Base-by-base conservation (phyloP, 1,139 yeast species). In the Maudiozyma humilis region DNA sequence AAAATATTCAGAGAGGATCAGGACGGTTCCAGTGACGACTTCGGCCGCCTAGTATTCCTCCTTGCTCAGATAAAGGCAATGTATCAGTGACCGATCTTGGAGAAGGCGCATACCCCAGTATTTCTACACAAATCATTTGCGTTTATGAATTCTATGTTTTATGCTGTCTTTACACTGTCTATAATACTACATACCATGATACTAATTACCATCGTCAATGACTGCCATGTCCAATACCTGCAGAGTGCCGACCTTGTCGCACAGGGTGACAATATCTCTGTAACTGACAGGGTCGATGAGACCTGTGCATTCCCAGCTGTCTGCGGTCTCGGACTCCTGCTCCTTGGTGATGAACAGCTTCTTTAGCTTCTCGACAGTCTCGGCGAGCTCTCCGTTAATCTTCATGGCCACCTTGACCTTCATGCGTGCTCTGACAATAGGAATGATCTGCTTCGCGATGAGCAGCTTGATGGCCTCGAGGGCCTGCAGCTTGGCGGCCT, bases 351-450 rank as follows among this genome's bases (percentile, higher is more conserved):
- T 36, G 17, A 81, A 65, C 7, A 55, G 44, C 27, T 42, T 49
- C n/a, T 49, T 49, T 12, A 59, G 27, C 38, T 53, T 50, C 19
- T 54, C 56, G 14, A 60, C 52, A 2, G 51, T 20, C 16, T 57
- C 64, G 17, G 77, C 78, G 43, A 77, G 75, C 44, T 71, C 69
- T 2, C 66, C 58, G 13, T 71, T 70, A 19, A 70, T 65, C 31
- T 44, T 38, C 30, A 81, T 58, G 0, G 72, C 64, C 13, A 85
- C 69, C 53, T 81, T 78, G 25, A 91, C 74, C 65, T 87, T 81
- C 98, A 91, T 91, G 56, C 84, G 83, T 0, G 98, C 97, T 53
- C 98, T 74, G 0, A 88, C 94, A 50, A 91, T 89, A 10, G 98
- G 97, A 35, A 91, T 82, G 38, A 88, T 69, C 62, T 91, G 97